Percentiles rank a stretch among this genome's conserved stretches.
These are phyloP conservation scores for Dothiorella sarmentorum DNA, from an alignment of 2,329 filamentous ascomycete genomes.

Conservation along the genomic window DNA sequence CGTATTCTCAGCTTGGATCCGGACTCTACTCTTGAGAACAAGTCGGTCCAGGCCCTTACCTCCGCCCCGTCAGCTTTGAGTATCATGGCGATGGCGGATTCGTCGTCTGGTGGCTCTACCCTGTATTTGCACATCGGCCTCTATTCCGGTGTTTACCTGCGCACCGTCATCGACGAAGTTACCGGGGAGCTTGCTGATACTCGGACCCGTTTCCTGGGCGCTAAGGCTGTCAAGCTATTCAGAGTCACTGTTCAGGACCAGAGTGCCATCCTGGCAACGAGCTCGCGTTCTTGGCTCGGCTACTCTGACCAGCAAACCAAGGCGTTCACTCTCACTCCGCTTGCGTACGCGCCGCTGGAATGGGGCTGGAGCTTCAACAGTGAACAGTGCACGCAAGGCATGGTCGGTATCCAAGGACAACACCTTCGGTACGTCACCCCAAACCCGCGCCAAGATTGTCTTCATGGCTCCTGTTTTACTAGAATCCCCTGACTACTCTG, in stretches of 20 bases:
- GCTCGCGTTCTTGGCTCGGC: conserved; percentile 92
- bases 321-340: conserved; percentile 85
- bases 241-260: conserved; percentile 84
- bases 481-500: no score
- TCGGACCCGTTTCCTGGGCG: conserved; percentile 87
- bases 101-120: conserved; percentile 80
- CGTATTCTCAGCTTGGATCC: conserved; percentile 87
- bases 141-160: conserved; percentile 90
- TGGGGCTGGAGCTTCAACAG: conserved; percentile 97
- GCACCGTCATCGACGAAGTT: conserved; percentile 90
- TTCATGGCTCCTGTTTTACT: no score
- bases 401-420: conserved; percentile 88
- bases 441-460: no score
- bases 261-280: conserved; percentile 82
- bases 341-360: conserved; percentile 83
- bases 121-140: conserved; percentile 95
- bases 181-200: conserved; percentile 96
- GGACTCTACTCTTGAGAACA: conserved; percentile 85
- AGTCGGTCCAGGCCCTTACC: conserved; percentile 89
- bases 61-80: conserved; percentile 83
- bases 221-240: conserved; percentile 85
- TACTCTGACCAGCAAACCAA: conserved; percentile 86
- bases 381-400: conserved; percentile 87
- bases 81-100: conserved; percentile 95
- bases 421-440: conserved; percentile 69